Conservation (phyloP, 2,329 filamentous ascomycete genomes). For the Trichophyton simii region DNA sequence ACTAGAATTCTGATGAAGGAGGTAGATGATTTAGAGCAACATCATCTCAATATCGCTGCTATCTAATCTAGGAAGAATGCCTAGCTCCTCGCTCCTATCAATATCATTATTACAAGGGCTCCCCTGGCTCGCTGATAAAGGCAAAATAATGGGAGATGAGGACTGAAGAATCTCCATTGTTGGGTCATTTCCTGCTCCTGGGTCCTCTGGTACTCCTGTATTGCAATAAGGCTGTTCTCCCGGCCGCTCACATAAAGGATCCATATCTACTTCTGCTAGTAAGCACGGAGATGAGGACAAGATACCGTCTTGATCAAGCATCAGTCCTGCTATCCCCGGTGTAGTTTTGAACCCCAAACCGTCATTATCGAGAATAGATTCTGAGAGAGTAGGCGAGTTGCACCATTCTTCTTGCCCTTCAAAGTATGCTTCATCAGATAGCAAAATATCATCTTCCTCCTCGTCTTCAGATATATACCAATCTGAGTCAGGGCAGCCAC, state of each 20-base stretch:
- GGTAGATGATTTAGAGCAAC: neutral
- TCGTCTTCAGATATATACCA: neutral
- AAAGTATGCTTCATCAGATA: neutral
- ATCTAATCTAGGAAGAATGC: neutral
- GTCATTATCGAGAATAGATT: neutral
- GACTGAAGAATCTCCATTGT: neutral
- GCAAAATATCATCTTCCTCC: neutral
- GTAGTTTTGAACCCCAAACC: neutral
- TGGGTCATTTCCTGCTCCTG: neutral
- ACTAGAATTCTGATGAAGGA: neutral
- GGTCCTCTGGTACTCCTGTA: neutral
- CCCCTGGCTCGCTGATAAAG: neutral
- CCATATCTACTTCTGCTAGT: neutral
- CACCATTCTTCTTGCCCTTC: neutral
- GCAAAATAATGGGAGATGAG: neutral
- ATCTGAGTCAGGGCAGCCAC: neutral
- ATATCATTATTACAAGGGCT: neutral
- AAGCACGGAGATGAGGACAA: neutral
- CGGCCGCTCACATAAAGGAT: neutral
- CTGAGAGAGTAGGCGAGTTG: neutral
- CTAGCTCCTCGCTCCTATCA: neutral
- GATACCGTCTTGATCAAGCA: neutral
- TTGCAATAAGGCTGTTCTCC: neutral
- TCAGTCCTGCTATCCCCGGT: no score
- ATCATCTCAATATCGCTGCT: neutral